Evolutionary conservation across 805 yeast genomes (phyloP).

Genomic region (Wickerhamiella musiphila): DNA sequence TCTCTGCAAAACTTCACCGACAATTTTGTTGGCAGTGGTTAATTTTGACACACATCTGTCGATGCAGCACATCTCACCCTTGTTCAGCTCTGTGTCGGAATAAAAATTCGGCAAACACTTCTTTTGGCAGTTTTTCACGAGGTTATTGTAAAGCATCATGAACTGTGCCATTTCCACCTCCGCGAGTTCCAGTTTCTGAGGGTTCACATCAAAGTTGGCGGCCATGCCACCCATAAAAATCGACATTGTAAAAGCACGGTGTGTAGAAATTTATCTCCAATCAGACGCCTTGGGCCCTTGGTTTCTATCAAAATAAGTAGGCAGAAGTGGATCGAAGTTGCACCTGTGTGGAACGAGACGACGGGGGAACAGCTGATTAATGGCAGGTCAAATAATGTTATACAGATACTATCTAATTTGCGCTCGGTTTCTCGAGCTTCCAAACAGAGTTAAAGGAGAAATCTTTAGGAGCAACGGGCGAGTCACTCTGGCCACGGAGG

Average conservation of each 20-base stretch:
- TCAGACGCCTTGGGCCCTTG: too few relatives aligned
- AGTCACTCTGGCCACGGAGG: conserved; percentile 48
- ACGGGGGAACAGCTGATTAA: too few relatives aligned
- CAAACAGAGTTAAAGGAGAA: conserved; percentile 54
- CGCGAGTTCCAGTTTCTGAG: conserved; percentile 19
- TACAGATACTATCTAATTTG: too few relatives aligned
- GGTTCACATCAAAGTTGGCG: conserved; percentile 19
- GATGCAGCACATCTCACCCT: conserved; percentile 68
- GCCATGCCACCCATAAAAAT: conserved; percentile 18
- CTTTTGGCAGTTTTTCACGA: conserved; percentile 42
- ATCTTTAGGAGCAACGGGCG: conserved; percentile 54
- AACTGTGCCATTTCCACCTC: conserved; percentile 20
- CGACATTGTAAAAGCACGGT: conserved; percentile 17
- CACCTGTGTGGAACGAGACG: too few relatives aligned
- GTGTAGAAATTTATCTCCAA: too few relatives aligned
- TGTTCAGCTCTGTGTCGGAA: conserved; percentile 67
- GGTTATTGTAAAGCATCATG: conserved; percentile 19
- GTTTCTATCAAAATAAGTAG: too few relatives aligned
- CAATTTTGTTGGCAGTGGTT: conserved; percentile 40
- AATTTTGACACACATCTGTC: conserved; percentile 79
- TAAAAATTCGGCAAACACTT: conserved; percentile 81
- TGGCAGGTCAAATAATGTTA: too few relatives aligned
- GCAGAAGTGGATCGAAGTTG: too few relatives aligned
- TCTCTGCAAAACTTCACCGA: conserved; percentile 17
- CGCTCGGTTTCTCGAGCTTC: too few relatives aligned